Percentiles rank a stretch among this genome's conserved stretches.
phyloP scores from a whole-genome alignment of 352 stramenopile species.

The Phytophthora tubulina region DNA sequence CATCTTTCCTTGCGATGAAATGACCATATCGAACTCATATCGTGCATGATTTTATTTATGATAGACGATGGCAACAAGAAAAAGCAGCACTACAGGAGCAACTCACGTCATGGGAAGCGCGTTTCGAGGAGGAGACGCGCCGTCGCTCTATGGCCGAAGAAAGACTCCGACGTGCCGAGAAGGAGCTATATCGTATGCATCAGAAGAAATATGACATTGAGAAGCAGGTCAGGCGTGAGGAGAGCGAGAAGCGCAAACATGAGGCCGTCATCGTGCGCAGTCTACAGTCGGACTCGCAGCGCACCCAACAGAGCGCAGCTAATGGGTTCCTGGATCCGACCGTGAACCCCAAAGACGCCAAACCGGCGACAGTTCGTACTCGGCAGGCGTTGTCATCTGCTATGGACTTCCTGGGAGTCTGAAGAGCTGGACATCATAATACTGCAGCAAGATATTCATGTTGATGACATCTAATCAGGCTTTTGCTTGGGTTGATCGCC shows the following conservation, averaged over 20 bases:
- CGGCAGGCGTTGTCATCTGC: conserved; percentile 82
- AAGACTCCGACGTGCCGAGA: conserved; percentile 81
- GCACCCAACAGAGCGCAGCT: conserved; percentile 42
- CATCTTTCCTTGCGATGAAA: not conserved
- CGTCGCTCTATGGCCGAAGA: conserved; percentile 81
- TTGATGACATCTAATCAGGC: no score
- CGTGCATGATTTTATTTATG: conserved; percentile 7
- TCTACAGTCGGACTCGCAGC: conserved; percentile 79
- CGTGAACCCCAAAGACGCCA: conserved; percentile 84
- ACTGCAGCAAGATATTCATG: conserved; percentile 7
- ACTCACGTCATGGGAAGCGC: conserved; percentile 73
- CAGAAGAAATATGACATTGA: conserved; percentile 93
- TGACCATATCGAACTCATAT: conserved; percentile 6
- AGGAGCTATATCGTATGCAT: conserved; percentile 91
- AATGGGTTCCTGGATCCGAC: conserved; percentile 70
- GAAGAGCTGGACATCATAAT: conserved; percentile 17
- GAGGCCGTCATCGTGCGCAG: conserved; percentile 86
- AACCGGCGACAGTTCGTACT: conserved; percentile 78
- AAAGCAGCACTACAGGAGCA: conserved; percentile 69
- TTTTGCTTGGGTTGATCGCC: no score
- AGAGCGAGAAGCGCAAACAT: conserved; percentile 89
- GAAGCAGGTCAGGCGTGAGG: conserved; percentile 80
- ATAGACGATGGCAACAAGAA: conserved; percentile 77
- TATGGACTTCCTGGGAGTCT: conserved; percentile 64
- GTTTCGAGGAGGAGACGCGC: conserved; percentile 79